phyloP scores from a whole-genome alignment of 2,329 filamentous ascomycete genomes.

The Byssothecium circinans region DNA sequence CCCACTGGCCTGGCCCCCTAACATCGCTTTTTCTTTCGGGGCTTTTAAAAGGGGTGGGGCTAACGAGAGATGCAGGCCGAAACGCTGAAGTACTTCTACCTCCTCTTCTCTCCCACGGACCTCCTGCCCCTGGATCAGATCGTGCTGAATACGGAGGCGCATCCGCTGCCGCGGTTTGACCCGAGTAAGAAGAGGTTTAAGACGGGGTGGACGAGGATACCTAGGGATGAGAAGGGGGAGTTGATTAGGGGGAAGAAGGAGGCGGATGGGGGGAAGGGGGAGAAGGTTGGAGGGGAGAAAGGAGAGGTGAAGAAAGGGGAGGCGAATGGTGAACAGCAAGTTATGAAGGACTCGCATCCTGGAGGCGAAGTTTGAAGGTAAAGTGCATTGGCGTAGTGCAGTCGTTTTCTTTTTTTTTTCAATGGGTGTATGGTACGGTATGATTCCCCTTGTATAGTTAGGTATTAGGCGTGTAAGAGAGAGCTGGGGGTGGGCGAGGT shows the following conservation, averaged over 20 bases:
- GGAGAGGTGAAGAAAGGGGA: neutral
- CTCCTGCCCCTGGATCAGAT: slow-evolving; percentile 82
- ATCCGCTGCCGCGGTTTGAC: slow-evolving; percentile 85
- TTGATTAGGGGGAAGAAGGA: neutral
- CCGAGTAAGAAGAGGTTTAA: slow-evolving; percentile 70
- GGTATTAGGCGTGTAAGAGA: too few species aligned
- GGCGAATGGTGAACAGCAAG: neutral
- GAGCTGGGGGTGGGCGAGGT: too few species aligned
- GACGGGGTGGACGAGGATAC: slow-evolving; percentile 78
- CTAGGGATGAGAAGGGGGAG: slow-evolving; percentile 48
- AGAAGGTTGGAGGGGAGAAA: neutral
- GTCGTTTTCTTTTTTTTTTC: too few species aligned
- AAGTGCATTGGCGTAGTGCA: too few species aligned
- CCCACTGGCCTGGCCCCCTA: neutral
- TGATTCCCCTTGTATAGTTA: too few species aligned
- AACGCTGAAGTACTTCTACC: slow-evolving; percentile 96
- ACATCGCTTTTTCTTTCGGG: neutral
- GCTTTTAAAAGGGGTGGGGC: too few species aligned
- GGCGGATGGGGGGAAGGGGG: neutral
- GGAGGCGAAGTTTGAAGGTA: too few species aligned
- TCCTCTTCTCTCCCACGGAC: slow-evolving; percentile 84
- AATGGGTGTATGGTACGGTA: too few species aligned
- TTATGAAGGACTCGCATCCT: neutral
- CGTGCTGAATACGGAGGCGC: slow-evolving; percentile 95
- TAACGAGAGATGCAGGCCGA: slow-evolving; percentile 66